A percentile compares a stretch with the other conserved stretches of the same genome.
These are phyloP conservation scores for Paratrimastix pyriformis DNA, from an alignment of 78 protist genomes.

Conservation along the genomic window DNA sequence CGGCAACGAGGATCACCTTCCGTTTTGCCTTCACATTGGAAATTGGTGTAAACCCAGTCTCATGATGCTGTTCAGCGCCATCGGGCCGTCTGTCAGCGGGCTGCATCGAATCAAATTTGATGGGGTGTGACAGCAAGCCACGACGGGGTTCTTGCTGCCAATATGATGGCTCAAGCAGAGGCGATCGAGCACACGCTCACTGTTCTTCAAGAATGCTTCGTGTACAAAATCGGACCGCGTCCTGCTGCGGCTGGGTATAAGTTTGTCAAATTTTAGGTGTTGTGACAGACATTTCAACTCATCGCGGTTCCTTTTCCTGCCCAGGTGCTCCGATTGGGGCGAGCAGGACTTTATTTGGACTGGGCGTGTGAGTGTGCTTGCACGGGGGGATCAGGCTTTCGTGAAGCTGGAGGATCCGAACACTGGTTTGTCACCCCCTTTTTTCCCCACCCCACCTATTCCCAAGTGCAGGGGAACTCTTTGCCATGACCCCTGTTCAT, in stretches of 20 bases:
- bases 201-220: background rate
- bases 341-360: conserved; percentile 1
- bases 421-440: background rate
- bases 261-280: too few relatives aligned
- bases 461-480: background rate
- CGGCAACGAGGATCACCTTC: too few relatives aligned
- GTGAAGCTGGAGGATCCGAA: conserved; percentile 1
- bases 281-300: background rate
- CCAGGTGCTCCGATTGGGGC: background rate
- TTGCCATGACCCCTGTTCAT: background rate
- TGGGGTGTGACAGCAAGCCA: too few relatives aligned
- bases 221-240: conserved; percentile 1
- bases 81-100: too few relatives aligned
- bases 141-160: too few relatives aligned
- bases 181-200: background rate
- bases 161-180: too few relatives aligned
- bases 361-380: background rate
- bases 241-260: background rate
- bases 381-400: background rate
- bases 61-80: too few relatives aligned
- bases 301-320: background rate
- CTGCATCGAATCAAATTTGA: too few relatives aligned
- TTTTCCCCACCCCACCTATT: background rate
- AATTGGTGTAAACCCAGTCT: too few relatives aligned
- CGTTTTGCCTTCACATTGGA: too few relatives aligned